Evolutionary conservation across 23 red algal species (phyloP).

Genomic region (Pyropia yezoensis): DNA sequence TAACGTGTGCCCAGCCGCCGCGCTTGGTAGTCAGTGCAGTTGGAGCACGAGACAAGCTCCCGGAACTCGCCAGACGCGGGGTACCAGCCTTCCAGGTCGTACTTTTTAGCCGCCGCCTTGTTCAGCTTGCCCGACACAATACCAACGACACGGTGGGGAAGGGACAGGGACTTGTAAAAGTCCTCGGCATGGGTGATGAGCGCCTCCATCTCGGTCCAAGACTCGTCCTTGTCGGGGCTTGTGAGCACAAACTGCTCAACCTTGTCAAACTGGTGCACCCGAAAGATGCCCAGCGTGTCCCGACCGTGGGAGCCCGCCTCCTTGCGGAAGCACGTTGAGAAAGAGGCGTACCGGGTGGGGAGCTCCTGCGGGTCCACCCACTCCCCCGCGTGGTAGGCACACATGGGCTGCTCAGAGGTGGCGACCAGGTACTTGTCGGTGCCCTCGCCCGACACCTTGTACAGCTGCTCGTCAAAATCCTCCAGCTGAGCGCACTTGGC

Average conservation of each 20-base stretch:
- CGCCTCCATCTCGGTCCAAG: constrained; percentile 60
- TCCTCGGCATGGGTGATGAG: constrained; percentile 83
- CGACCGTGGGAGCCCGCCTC: constrained; percentile 97
- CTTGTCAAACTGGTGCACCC: constrained; percentile 99
- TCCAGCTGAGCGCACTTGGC: constrained; percentile 93
- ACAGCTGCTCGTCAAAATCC: constrained; percentile 98
- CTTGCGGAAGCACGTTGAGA: constrained; percentile 96
- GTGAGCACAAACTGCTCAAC: constrained; percentile 97
- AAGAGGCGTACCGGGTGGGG: constrained; percentile 63
- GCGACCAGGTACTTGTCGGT: constrained; percentile 92
- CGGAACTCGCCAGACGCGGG: constrained; percentile 75
- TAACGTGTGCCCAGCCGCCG: constrained; percentile 62
- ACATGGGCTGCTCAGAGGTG: constrained; percentile 94
- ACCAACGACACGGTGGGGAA: constrained; percentile 79
- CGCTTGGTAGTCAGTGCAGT: constrained; percentile 97
- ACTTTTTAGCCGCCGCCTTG: constrained; percentile 97
- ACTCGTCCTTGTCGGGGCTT: constrained; percentile 58
- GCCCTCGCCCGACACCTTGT: constrained; percentile 79
- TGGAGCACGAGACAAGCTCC: constrained; percentile 89
- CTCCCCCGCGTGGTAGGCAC: constrained; percentile 82
- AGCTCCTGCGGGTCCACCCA: constrained; percentile 76
- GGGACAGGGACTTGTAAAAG: constrained; percentile 84
- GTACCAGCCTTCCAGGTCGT: constrained; percentile 98
- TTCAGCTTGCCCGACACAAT: constrained; percentile 94
- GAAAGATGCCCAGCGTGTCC: constrained; percentile 96